These are phyloP conservation scores for Miscanthus lutarioriparius DNA, from an alignment of 176 grass and related monocot genomes.

Conservation along the genomic window DNA sequence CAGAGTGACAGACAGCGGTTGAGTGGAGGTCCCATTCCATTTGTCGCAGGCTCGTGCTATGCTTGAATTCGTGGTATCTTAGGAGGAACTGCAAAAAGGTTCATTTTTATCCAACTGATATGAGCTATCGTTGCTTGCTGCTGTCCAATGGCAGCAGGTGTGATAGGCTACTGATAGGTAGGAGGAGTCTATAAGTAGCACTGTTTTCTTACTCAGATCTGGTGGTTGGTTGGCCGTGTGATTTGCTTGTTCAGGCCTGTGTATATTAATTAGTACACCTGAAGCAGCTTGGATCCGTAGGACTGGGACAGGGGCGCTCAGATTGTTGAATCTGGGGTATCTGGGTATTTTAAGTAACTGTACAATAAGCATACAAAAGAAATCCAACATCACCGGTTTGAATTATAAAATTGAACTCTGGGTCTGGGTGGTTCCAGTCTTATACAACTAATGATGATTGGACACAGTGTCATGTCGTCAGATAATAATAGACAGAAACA, in stretches of 20 bases:
- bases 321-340: not conserved
- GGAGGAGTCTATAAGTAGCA: not conserved
- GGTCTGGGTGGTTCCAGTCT: not conserved
- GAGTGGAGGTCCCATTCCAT: not conserved
- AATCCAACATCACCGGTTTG: not conserved
- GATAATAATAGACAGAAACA: not conserved
- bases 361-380: not conserved
- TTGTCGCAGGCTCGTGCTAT: not conserved
- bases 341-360: not conserved
- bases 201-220: conserved; percentile 10
- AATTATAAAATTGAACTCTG: not conserved
- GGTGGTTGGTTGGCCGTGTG: not conserved
- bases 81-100: too few relatives aligned
- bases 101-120: not conserved
- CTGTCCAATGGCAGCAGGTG: not conserved
- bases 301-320: not conserved
- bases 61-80: too few relatives aligned
- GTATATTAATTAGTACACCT: not conserved
- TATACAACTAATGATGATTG: not conserved
- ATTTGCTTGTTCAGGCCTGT: not conserved
- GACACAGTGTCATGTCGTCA: not conserved
- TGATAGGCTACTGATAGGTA: too few relatives aligned
- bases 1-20: not conserved
- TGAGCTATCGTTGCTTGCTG: not conserved
- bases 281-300: not conserved